Base-by-base conservation (phyloP, 768 basidiomycete genomes). In the Butyriboletus loyo region DNA sequence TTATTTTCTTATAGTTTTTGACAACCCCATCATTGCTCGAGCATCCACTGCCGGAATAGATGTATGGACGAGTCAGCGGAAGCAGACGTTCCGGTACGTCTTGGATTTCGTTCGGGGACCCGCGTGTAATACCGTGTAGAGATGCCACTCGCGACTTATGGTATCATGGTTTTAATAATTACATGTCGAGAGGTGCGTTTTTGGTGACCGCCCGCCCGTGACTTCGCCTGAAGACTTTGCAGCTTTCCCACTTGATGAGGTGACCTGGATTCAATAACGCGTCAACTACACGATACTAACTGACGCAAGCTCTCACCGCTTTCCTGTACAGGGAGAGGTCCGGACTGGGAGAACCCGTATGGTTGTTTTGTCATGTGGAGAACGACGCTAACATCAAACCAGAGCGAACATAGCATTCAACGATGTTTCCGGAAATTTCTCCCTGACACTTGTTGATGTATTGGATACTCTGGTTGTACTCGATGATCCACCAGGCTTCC, bases 381-480 rank as follows among this genome's bases (percentile, higher is more conserved):
- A 50, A 54, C 32, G 34, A 42, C 42, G 35, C 54, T 54, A 51
- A 64, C 57, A 24, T 38, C 49, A 41, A 52, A 44, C 54, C 38
- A 84, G 86, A 24, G 73, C 79, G 44, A 92, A 98, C 58, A 76
- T 84, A 57, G 90, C 84, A 2, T 71, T 83, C 28, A 98, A 98
- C 64, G 96, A 98, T 64, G 94, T 99, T 54, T 85, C 89, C 24
- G 94, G 95, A 37, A 97, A 98, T 70, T 97, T 87, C 68, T 93
- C 92, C 21, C 69, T 92, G 14, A 92, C 90, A 0, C 77, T 92
- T 7, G 77, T 92, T 41, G 89, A 92, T 57, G 84, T 87, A 2
- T 73, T 98, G 44, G 95, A 97, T 62, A 87, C 94, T 0, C 72
- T 99, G 9, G 86, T 95, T n/a, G 80, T 98, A n/a, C 77, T 95